Evolutionary conservation across 441 rosid species (phyloP).

Genomic region (Adansonia grandidieri): DNA sequence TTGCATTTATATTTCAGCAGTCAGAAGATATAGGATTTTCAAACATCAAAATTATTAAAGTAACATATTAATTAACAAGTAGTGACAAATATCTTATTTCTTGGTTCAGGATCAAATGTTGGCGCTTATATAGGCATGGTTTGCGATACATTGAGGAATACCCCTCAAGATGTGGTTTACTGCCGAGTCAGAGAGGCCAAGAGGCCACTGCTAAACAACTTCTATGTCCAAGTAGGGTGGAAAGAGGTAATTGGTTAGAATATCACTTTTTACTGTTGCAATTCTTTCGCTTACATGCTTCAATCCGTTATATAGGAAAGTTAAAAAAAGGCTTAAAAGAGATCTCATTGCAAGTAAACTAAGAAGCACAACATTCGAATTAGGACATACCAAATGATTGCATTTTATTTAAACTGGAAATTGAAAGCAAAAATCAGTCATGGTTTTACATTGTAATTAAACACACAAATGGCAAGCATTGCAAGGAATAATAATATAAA

Average conservation of each 20-base stretch:
- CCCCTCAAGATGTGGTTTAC: slow-evolving; percentile 94
- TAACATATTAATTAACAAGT: background rate
- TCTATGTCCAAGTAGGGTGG: slow-evolving; percentile 86
- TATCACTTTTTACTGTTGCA: background rate
- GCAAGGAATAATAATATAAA: background rate
- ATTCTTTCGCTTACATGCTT: no score
- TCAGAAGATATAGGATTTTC: background rate
- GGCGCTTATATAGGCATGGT: slow-evolving; percentile 87
- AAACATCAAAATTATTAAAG: background rate
- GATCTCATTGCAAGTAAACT: no score
- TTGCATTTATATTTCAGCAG: background rate
- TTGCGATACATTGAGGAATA: slow-evolving; percentile 77
- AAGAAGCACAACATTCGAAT: no score
- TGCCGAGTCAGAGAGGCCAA: slow-evolving; percentile 96
- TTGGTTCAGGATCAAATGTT: slow-evolving; percentile 82
- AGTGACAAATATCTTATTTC: slow-evolving; percentile 1
- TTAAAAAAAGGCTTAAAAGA: no score
- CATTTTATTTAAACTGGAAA: no score
- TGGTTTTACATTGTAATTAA: no score
- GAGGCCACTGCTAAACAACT: slow-evolving; percentile 80
- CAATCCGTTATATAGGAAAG: no score
- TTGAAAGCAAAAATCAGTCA: no score
- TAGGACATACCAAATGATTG: no score
- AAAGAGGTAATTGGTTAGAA: slow-evolving; percentile 63
- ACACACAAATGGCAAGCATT: background rate